A percentile compares a stretch with the other conserved stretches of the same genome.
phyloP scores from a whole-genome alignment of 495 filamentous ascomycete species.

The Pseudoneurospora amorphoporcata region DNA sequence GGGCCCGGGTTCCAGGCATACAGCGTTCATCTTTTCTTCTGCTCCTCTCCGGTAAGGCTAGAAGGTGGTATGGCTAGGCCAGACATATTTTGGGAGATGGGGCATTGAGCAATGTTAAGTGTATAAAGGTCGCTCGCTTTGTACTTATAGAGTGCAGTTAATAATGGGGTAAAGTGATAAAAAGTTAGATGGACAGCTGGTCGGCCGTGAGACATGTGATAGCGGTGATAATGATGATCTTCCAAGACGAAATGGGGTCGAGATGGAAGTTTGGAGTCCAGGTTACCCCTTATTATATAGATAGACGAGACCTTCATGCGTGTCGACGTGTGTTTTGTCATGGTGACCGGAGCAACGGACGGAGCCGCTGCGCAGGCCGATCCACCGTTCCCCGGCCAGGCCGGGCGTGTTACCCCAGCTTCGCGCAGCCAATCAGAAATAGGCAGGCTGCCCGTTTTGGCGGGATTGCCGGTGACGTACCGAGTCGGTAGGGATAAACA shows the following conservation, averaged over 20 bases:
- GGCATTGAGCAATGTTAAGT: not conserved
- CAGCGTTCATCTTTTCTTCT: not conserved
- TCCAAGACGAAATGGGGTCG: not conserved
- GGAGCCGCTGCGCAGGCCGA: not conserved
- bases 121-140: not conserved
- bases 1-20: not conserved
- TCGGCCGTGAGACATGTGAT: not conserved
- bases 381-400: not conserved
- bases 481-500: constrained; percentile 11
- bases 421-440: constrained; percentile 6
- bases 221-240: not conserved
- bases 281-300: not conserved
- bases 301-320: not conserved
- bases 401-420: not conserved
- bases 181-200: not conserved
- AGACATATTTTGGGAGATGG: not conserved
- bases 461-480: not conserved
- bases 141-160: not conserved
- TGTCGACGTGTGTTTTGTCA: not conserved
- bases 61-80: not conserved
- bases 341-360: not conserved
- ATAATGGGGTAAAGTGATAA: not conserved
- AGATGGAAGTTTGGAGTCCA: not conserved
- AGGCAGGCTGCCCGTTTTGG: not conserved
- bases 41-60: not conserved